These are phyloP conservation scores for Curvularia eragrostidis DNA, from an alignment of 2,329 filamentous ascomycete genomes.

Conservation along the genomic window DNA sequence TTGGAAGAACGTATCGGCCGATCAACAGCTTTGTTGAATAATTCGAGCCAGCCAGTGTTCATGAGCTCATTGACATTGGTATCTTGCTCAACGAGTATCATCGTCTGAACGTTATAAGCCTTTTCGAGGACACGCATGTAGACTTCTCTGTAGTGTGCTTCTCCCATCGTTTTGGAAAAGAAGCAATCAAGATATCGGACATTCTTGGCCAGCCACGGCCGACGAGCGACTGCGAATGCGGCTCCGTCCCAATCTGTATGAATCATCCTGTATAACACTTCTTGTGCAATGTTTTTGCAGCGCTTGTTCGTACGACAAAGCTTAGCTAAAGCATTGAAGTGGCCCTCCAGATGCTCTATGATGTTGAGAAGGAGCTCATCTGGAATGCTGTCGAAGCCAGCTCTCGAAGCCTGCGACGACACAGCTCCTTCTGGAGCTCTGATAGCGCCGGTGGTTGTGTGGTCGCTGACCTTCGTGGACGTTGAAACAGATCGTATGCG, in stretches of 20 bases:
- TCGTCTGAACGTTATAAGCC: background rate
- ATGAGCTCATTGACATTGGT: background rate
- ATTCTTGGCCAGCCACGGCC: background rate
- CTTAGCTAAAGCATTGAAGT: background rate
- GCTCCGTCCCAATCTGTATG: background rate
- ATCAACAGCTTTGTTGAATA: conserved; percentile 1
- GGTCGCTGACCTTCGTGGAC: conserved; percentile 1
- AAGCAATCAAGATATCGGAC: background rate
- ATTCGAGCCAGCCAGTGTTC: conserved; percentile 1
- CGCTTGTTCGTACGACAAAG: conserved; percentile 10
- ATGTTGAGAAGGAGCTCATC: conserved; percentile 16
- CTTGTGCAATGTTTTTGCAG: conserved; percentile 11
- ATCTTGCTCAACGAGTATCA: background rate
- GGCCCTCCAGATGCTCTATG: background rate
- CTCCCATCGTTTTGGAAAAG: background rate
- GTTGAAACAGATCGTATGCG: conserved; percentile 1
- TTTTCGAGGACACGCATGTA: background rate
- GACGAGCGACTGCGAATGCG: background rate
- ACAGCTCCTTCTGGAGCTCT: background rate
- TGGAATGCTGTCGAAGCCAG: conserved; percentile 9
- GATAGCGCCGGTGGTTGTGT: background rate
- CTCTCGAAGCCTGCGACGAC: background rate
- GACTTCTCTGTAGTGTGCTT: background rate
- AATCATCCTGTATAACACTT: conserved; percentile 7
- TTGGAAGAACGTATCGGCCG: background rate